Evolutionary conservation across 1,284 basidiomycete species (phyloP).

Genomic region (Puccinia hordei): DNA sequence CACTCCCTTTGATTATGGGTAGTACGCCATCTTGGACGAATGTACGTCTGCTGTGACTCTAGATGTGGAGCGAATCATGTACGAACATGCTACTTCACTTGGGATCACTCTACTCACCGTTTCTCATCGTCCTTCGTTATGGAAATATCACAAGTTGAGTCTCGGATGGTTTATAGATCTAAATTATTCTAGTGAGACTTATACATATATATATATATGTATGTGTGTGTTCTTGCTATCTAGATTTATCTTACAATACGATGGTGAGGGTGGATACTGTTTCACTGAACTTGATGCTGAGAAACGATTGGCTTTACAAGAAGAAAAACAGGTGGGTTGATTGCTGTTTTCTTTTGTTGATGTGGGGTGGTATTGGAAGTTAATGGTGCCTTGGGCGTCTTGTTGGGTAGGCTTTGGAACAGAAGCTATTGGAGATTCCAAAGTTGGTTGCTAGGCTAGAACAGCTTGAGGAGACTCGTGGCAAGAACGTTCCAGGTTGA

Average conservation of each 20-base stretch:
- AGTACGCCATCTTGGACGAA: constrained; percentile 96
- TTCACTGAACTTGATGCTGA: constrained; percentile 90
- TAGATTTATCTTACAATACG: constrained; percentile 55
- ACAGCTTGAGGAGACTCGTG: constrained; percentile 65
- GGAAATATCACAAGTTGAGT: constrained; percentile 81
- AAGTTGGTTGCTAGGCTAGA: constrained; percentile 76
- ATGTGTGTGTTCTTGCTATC: background rate
- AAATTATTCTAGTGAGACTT: background rate
- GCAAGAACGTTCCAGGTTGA: background rate
- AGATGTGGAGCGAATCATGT: constrained; percentile 92
- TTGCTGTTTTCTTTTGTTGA: background rate
- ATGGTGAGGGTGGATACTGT: constrained; percentile 65
- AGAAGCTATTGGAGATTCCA: constrained; percentile 77
- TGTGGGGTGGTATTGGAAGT: no score
- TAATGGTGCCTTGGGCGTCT: no score
- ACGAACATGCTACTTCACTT: constrained; percentile 75
- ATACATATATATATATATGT: no score
- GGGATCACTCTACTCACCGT: constrained; percentile 60
- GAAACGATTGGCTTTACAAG: constrained; percentile 83
- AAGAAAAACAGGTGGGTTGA: constrained; percentile 73
- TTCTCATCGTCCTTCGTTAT: constrained; percentile 71
- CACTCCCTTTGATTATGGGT: background rate
- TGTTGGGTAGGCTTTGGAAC: constrained; percentile 65
- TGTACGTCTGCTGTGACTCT: constrained; percentile 91
- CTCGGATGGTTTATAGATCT: background rate